Percentiles rank a stretch among this genome's conserved stretches.
Evolutionary conservation across 805 yeast genomes (phyloP).

Genomic region (Kodamaea lidongshanica): DNA sequence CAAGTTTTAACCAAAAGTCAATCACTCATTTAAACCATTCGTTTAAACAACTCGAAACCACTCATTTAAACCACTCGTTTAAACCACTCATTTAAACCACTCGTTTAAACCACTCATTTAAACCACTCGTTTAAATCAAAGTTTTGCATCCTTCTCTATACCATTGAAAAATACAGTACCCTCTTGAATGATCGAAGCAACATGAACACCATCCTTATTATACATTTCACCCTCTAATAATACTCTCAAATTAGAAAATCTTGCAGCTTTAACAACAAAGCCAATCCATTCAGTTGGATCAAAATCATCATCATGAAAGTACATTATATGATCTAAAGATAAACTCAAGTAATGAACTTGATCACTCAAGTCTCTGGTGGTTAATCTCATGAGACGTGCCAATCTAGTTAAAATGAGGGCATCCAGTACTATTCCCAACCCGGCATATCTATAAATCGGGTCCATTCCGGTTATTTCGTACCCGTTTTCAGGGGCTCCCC

Average conservation of each 20-base stretch:
- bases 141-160: constrained; percentile 10
- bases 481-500: constrained; percentile 18
- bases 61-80: too few species aligned
- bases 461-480: constrained; percentile 8
- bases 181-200: constrained; percentile 62
- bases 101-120: too few species aligned
- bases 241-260: constrained; percentile 48
- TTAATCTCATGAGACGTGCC: constrained; percentile 43
- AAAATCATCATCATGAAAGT: constrained; percentile 54
- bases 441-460: constrained; percentile 40
- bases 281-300: constrained; percentile 47
- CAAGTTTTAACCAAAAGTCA: too few species aligned
- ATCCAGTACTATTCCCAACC: constrained; percentile 56
- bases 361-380: constrained; percentile 21
- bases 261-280: constrained; percentile 42
- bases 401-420: constrained; percentile 47
- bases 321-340: constrained; percentile 61
- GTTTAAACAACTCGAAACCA: too few species aligned
- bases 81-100: too few species aligned
- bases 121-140: constrained; percentile 1
- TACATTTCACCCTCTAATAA: constrained; percentile 55
- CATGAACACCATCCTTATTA: constrained; percentile 41
- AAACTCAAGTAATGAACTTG: constrained; percentile 41
- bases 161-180: constrained; percentile 41
- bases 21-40: too few species aligned